Evolutionary conservation across 2,329 filamentous ascomycete genomes (phyloP), one percentile per base, ranked within the genome.

Genomic region (Akanthomyces lecanii): DNA sequence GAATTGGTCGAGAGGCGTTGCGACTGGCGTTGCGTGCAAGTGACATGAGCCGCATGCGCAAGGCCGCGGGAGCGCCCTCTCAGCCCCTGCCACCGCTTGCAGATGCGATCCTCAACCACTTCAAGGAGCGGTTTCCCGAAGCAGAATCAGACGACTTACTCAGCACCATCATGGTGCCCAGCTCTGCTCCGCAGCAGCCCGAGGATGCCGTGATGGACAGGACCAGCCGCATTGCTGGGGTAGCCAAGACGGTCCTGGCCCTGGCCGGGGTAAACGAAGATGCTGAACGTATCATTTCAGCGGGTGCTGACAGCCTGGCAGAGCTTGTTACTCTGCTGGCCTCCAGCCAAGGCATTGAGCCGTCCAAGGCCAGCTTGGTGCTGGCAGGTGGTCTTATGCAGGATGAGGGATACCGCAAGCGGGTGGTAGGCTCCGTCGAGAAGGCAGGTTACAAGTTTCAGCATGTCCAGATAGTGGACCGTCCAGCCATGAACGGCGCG

Each of bases 1-100:
- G 72, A 1, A 75, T 79, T 16, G 78, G 78, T 1, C 65, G 73
- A 33, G 69, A 73, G 56, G 76, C 72, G 0, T 67, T 77, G 14
- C 71, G 74, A 14, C 63, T 67, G 4, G 70, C 76, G 0, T 64
- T 79, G n/a, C 64, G 64, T 2, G 63, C 66, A 4, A 64, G 73
- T 10, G 76, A 79, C 58, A 62, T 69, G 3, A 63, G 67, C 14
- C 64, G 60, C 30, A 47, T 67, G 7, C 47, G 55, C 5, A 51
- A 44, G 5, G 45, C 58, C 4, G 61, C 38, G 21, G 48, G 51
- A 5, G 30, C 18, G 16, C 16, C 25, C 4, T 6, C 47, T 18
- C 47, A 57, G 21, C 36, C 42, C 3, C 38, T 65, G 3, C 45
- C 63, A 4, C 59, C 56, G 5, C 57, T 69, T n/a, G 48, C 67